phyloP scores from a whole-genome alignment of 371 early-diverging fungal genomes.

The Choanephora cucurbitarum region DNA sequence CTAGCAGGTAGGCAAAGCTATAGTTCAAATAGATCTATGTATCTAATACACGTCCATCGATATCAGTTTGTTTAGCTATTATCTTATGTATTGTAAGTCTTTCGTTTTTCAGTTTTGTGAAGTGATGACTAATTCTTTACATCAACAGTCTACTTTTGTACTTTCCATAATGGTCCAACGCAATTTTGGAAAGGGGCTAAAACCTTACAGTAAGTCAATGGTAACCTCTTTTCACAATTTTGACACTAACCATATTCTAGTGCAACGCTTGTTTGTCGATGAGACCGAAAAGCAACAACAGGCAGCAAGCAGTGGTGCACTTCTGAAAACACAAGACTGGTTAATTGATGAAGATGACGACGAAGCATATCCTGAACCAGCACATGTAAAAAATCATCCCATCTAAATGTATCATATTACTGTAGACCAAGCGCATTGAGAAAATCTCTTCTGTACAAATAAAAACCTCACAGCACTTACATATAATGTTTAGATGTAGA shows the following conservation, averaged over 20 bases:
- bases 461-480: too few relatives aligned
- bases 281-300: not conserved
- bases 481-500: too few relatives aligned
- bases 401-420: too few relatives aligned
- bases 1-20: conserved; percentile 41
- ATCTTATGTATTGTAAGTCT: conserved; percentile 42
- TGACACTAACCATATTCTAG: not conserved
- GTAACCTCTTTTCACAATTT: not conserved
- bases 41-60: not conserved
- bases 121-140: conserved; percentile 2
- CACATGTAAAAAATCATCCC: not conserved
- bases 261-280: not conserved
- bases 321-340: not conserved
- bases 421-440: too few relatives aligned
- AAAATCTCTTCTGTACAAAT: too few relatives aligned
- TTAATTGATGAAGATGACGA: not conserved
- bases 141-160: conserved; percentile 32
- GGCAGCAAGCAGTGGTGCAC: not conserved
- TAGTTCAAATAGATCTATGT: not conserved
- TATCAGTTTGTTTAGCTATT: conserved; percentile 47
- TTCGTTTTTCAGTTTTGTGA: too few relatives aligned
- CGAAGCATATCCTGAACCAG: not conserved
- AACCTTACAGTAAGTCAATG: conserved; percentile 42
- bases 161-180: conserved; percentile 29
- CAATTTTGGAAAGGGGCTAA: conserved; percentile 50